Base-by-base conservation (phyloP, 2,329 filamentous ascomycete genomes). In the Arthrobotrys entomopaga region DNA sequence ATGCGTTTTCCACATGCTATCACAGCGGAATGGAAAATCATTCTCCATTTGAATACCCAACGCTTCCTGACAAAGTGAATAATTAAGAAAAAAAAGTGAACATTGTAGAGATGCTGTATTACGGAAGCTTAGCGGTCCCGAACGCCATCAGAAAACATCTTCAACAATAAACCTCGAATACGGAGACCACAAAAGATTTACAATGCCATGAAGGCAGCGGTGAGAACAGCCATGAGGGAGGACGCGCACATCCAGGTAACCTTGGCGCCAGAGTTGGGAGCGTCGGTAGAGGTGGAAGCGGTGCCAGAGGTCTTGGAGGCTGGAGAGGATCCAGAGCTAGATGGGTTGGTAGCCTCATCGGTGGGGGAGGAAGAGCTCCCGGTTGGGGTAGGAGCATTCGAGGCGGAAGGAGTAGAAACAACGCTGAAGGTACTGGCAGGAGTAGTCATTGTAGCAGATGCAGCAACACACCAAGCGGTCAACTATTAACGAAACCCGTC, bases 171-270 rank as follows among this genome's bases (percentile, higher is more conserved):
- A 13, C 34, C 15, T n/a, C 16, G 26, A n/a, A 7, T 5, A 11
- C 38, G 54, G 19, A 24, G 19, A 53, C 22, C 20, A 20, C 10
- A 50, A 26, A 52, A 40, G 10, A 29, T 10, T 43, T 67, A 74
- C 70, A 74, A 74, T 13, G 56, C 70, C 70, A 74, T 74, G 52
- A 74, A 74, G 40, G 70, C 70, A 67, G 70, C 70, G 3, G 70
- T 74, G 53, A 74, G 49, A 24, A 74, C 70, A 15, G 70, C 70
- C 70, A 74, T 53, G 34, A 74, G 70, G 11, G 70, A 74, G 16
- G 70, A 74, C 16, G 70, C 70, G 38, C 70, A 74, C 70, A 74
- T 74, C 70, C 70, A 74, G 63, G 70, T 74, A 10, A 74, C 67
- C 63, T 74, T 63, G 22, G 63, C 70, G 46, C 56, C 52, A 15